Evolutionary conservation across 1,284 basidiomycete genomes (phyloP).

Genomic region (Austroboletus sp.): DNA sequence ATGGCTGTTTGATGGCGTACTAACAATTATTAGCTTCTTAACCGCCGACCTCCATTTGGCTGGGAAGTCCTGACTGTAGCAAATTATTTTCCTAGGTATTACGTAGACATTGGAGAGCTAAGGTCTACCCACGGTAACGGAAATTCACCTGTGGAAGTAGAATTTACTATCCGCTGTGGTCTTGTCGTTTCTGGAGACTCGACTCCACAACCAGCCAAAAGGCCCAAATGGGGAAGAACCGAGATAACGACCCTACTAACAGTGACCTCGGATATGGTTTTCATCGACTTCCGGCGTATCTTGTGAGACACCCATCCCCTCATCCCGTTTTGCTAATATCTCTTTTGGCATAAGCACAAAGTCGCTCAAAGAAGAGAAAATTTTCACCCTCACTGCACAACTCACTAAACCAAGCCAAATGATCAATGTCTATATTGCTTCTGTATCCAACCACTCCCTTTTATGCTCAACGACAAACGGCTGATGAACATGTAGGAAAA

Average conservation of each 20-base stretch:
- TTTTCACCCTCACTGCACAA: conserved; percentile 50
- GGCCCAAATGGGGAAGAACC: conserved; percentile 38
- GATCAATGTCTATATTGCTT: conserved; percentile 56
- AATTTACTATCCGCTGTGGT: conserved; percentile 54
- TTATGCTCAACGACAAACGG: not conserved
- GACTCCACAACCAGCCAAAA: conserved; percentile 36
- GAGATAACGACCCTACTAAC: conserved; percentile 68
- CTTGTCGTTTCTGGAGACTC: conserved; percentile 36
- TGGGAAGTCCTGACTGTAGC: conserved; percentile 55
- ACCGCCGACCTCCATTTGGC: conserved; percentile 68
- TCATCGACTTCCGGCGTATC: conserved; percentile 71
- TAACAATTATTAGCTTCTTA: conserved; percentile 52
- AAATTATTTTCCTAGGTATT: conserved; percentile 61
- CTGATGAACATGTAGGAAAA: conserved; percentile 49
- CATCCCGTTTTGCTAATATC: conserved; percentile 10
- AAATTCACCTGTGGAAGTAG: conserved; percentile 51
- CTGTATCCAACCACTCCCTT: conserved; percentile 38
- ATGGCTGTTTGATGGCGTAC: not conserved
- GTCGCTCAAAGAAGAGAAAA: conserved; percentile 48
- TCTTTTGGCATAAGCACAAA: conserved; percentile 49
- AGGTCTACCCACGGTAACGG: conserved; percentile 39
- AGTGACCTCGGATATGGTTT: conserved; percentile 62
- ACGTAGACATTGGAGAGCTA: conserved; percentile 45
- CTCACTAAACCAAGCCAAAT: conserved; percentile 69
- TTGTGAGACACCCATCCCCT: conserved; percentile 41